Evolutionary conservation across 352 stramenopile species (phyloP).

Genomic region (Phytophthora pinifolia): DNA sequence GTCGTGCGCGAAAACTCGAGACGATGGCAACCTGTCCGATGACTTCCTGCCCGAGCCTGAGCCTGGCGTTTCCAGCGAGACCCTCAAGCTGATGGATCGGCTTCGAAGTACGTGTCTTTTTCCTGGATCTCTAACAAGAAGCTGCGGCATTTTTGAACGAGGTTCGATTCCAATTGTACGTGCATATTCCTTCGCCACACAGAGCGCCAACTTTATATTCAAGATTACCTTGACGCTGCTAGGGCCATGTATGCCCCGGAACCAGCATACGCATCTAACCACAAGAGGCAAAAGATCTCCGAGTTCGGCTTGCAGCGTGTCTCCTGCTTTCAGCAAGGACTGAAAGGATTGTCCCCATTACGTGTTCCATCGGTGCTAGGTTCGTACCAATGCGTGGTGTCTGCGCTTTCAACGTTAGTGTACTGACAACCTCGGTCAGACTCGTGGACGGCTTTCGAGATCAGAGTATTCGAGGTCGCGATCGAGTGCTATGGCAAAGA

Average conservation of each 20-base stretch:
- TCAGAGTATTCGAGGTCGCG: conserved; percentile 81
- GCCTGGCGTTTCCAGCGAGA: conserved; percentile 54
- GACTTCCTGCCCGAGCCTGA: conserved; percentile 57
- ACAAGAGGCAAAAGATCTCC: conserved; percentile 55
- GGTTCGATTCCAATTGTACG: not conserved
- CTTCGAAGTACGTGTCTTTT: conserved; percentile 53
- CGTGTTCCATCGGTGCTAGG: conserved; percentile 46
- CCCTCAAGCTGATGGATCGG: conserved; percentile 57
- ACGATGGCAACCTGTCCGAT: conserved; percentile 39
- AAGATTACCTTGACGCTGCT: conserved; percentile 67
- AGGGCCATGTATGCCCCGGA: conserved; percentile 51
- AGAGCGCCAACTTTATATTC: conserved; percentile 69
- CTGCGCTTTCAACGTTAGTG: not conserved
- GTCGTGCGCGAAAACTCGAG: conserved; percentile 37
- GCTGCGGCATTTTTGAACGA: too few relatives aligned
- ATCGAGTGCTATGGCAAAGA: conserved; percentile 88
- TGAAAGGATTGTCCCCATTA: conserved; percentile 48
- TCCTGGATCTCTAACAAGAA: not conserved
- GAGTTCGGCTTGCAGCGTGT: conserved; percentile 58
- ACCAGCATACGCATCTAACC: conserved; percentile 34
- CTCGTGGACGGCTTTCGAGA: conserved; percentile 76
- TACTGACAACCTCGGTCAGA: conserved; percentile 38
- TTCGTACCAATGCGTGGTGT: conserved; percentile 16
- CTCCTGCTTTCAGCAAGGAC: conserved; percentile 45
- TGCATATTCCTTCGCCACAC: not conserved